Evolutionary conservation across 768 basidiomycete genomes (phyloP), one percentile per base, ranked within the genome.

Genomic region (Coprinopsis strossmayeri): DNA sequence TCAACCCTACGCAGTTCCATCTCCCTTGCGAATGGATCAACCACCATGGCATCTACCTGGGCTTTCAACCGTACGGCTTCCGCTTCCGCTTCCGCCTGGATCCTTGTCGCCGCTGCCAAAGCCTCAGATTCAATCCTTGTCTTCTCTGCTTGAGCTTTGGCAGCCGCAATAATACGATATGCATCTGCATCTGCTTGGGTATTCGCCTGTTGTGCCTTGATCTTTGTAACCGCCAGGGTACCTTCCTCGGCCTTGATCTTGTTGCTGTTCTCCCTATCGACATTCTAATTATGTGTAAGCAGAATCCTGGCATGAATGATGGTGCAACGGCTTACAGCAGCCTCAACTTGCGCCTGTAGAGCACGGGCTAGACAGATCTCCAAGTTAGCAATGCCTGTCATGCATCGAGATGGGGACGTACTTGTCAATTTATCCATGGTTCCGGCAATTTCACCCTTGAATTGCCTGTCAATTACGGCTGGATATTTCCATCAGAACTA

Each of bases 171-270:
- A 49, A 85, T 71, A 45, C 74, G 69, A 61, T 90, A 91, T 0
- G 87, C 88, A 38, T 87, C 79, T 0, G 86, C 71, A 60, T 91
- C 88, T 13, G 88, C 81, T 63, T 82, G 69, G 0, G 87, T 77
- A 51, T 73, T 76, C 37, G 72, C 77, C 3, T 78, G 53, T 61
- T 86, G 74, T 1, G 84, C 86, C 58, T 82, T 86, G 68, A 91
- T 87, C 37, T 76, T 78, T 15, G 87, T 82, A 10, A 91, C 89
- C 9, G 82, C 69, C 42, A 91, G 73, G 13, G 82, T 73, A 55
- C 88, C 89, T 64, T 91, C 81, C 62, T 91, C 85, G 57, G 87
- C 83, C 65, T 90, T 91, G 58, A 90, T 82, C 61, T 84, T 84
- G 67, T 91, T 91, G 66, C 82, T 84, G 59, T 91, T 91, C 65